Evolutionary conservation across 768 basidiomycete genomes (phyloP), one percentile per base, ranked within the genome.

Genomic region (Russula vinacea): DNA sequence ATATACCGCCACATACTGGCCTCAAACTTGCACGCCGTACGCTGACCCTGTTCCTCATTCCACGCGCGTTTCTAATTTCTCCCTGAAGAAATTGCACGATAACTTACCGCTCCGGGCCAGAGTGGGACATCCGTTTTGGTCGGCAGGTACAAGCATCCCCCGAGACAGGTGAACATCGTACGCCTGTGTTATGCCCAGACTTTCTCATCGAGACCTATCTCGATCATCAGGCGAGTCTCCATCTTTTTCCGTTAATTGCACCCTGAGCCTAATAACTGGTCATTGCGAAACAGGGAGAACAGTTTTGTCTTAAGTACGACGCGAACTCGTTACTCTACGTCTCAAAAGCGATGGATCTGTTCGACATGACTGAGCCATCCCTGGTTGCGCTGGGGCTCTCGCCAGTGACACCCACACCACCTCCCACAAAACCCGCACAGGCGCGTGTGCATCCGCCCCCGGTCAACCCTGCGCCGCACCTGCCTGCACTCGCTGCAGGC

Each of bases 251-350:
- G 32, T 35, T 22, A 19, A n/a, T 29, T 1, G 42, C 8, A n/a
- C 9, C 5, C 35, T 35, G 9, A n/a, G 16, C 45, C 54, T 68
- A 44, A n/a, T 56, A n/a, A 3, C 19, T n/a, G n/a, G n/a, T 50
- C 22, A 16, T 35, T 22, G 14, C 49, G 29, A 44, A 39, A 19
- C 81, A 93, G 86, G 95, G 94, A 57, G 94, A 97, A 76, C 85
- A 93, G 70, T 99, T 98, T 77, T 98, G 97, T 74, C 80, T 99
- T 62, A 98, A 97, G 73, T 99, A 98, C 74, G 97, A 99, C 73
- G 96, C 97, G 63, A 99, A 98, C 78, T 98, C 95, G 2, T 87
- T 98, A 75, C 94, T 98, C 68, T 99, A 98, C 79, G 86, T 99
- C 65, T 96, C 93, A 6, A 99, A 98, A 76, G 97, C 97, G 37